Percentiles rank a stretch among this genome's conserved stretches.
Evolutionary conservation across 1,284 basidiomycete species (phyloP).

Genomic region (Tylopilus microsporus): DNA sequence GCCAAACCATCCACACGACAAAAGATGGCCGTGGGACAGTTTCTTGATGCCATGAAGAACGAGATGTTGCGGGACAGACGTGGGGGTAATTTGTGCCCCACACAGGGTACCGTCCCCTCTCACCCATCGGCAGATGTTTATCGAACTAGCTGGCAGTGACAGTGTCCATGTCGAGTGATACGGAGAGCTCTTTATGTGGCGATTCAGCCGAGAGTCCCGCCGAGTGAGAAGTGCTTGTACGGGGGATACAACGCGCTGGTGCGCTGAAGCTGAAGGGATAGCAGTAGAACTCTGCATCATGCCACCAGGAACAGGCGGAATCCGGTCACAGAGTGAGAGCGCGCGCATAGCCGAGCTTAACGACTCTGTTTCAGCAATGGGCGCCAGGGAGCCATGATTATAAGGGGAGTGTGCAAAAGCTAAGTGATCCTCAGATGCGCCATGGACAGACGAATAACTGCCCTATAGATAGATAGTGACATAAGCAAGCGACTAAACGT

Average conservation of each 20-base stretch:
- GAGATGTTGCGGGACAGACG: conserved; percentile 14
- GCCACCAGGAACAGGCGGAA: background rate
- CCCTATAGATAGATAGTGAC: background rate
- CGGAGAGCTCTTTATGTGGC: no score
- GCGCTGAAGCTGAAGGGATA: background rate
- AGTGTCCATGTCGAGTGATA: background rate
- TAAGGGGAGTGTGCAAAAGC: background rate
- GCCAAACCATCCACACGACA: conserved; percentile 17
- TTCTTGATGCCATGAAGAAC: conserved; percentile 11
- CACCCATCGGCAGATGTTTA: conserved; percentile 11
- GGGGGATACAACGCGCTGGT: fast-evolving
- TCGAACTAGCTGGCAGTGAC: conserved; percentile 6
- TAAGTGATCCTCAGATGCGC: fast-evolving
- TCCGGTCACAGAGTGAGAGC: background rate
- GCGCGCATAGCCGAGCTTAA: background rate
- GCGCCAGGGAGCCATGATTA: background rate
- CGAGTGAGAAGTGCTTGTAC: background rate
- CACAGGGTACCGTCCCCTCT: conserved; percentile 5
- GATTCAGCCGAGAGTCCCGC: background rate
- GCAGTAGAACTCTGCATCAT: no score
- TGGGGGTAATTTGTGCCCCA: background rate
- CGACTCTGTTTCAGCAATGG: background rate
- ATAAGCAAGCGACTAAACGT: conserved; percentile 1
- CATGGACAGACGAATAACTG: background rate
- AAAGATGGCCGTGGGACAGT: fast-evolving